These are phyloP conservation scores for Tetradesmus lagerheimii DNA, from an alignment of 139 green algal genomes.

Conservation along the genomic window DNA sequence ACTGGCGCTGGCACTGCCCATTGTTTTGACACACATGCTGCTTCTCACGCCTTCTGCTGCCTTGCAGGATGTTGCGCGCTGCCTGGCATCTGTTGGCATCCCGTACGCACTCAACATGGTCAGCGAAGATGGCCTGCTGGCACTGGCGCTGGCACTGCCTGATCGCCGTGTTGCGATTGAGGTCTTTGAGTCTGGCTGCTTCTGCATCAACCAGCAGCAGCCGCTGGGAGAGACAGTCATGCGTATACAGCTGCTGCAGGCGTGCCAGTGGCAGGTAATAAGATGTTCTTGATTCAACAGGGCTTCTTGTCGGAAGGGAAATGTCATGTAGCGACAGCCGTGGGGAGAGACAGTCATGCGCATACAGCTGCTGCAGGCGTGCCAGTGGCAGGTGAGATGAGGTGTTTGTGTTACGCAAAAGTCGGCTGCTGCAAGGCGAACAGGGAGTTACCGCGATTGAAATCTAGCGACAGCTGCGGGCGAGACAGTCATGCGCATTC, in stretches of 20 bases:
- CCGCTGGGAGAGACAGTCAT: constrained; percentile 46
- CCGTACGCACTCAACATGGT: constrained; percentile 2
- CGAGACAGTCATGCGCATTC: constrained; percentile 34
- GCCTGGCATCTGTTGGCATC: constrained; percentile 4
- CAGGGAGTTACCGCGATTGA: no score
- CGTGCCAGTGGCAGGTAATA: constrained; percentile 44
- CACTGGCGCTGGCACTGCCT: constrained; percentile 26
- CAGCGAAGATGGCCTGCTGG: constrained; percentile 32
- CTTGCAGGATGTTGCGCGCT: constrained; percentile 35
- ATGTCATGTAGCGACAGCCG: constrained; percentile 40
- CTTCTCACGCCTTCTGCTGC: no score
- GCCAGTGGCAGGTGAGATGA: constrained; percentile 31
- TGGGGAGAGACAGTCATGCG: constrained; percentile 36
- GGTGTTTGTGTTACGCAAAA: background rate
- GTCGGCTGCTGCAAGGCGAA: no score
- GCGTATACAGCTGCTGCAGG: constrained; percentile 45
- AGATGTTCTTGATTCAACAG: no score
- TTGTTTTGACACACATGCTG: no score
- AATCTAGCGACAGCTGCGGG: no score
- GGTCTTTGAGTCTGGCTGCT: constrained; percentile 27
- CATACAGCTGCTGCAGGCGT: constrained; percentile 43
- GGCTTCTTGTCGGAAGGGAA: no score
- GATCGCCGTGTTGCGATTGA: constrained; percentile 41
- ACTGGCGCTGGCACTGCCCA: constrained; percentile 31
- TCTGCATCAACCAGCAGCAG: constrained; percentile 50